Percentiles rank a stretch among this genome's conserved stretches.
Conservation (phyloP, 768 basidiomycete species). For the Boletellus sp. region DNA sequence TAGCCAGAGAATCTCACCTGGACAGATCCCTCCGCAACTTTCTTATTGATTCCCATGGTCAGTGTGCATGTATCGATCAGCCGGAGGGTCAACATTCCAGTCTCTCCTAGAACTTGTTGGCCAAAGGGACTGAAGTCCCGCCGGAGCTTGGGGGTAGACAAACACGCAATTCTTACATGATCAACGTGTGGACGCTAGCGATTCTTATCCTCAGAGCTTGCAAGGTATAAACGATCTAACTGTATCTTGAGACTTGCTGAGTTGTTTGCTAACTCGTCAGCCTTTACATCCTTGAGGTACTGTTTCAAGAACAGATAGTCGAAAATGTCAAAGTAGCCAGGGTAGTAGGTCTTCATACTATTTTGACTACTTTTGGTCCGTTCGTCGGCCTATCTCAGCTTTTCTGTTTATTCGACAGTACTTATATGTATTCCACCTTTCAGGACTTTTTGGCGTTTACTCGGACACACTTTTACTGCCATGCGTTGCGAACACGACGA, state of each 20-base stretch:
- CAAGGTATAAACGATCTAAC: conserved; percentile 44
- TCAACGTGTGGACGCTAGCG: conserved; percentile 72
- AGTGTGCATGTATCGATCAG: conserved; percentile 74
- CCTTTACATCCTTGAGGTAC: conserved; percentile 56
- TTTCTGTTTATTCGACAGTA: no score
- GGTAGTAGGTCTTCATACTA: no score
- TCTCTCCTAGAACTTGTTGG: conserved; percentile 37
- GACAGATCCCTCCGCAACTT: conserved; percentile 71
- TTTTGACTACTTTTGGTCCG: no score
- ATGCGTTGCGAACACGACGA: no score
- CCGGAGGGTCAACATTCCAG: conserved; percentile 43
- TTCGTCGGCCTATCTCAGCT: no score
- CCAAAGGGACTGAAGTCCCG: conserved; percentile 61
- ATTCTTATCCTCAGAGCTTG: conserved; percentile 61
- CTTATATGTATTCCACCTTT: no score
- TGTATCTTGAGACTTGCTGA: conserved; percentile 2
- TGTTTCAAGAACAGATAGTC: no score
- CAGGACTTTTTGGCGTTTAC: no score
- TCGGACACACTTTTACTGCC: no score
- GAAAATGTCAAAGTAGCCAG: no score
- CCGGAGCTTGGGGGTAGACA: conserved; percentile 61
- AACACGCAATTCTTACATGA: conserved; percentile 56
- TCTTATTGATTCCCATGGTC: conserved; percentile 59
- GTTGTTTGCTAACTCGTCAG: conserved; percentile 45
- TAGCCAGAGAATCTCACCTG: conserved; percentile 70